Conservation (phyloP, 2,329 filamentous ascomycete genomes). For the Alternaria solani region DNA sequence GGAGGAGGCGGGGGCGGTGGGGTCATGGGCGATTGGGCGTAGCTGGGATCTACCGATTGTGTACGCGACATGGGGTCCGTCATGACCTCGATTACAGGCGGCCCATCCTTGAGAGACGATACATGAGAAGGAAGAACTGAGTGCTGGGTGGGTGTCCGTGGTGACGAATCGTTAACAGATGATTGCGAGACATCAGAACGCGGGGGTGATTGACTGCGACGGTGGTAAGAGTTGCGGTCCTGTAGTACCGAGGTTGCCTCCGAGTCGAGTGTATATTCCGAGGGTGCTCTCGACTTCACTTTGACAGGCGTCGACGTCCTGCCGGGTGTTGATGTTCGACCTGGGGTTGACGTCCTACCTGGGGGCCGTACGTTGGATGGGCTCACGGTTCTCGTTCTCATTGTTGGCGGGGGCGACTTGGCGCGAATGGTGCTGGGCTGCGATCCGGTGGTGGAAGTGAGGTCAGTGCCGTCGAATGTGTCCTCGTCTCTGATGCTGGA, state of each 20-base stretch:
- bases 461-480: conserved; percentile 49
- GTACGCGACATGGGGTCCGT: conserved; percentile 48
- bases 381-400: conserved; percentile 36
- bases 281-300: conserved; percentile 47
- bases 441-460: conserved; percentile 54
- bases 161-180: conserved; percentile 55
- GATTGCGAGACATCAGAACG: conserved; percentile 52
- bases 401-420: conserved; percentile 35
- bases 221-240: conserved; percentile 41
- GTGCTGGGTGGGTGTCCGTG: conserved; percentile 55
- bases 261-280: conserved; percentile 55
- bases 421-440: conserved; percentile 51
- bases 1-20: conserved; percentile 75
- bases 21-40: conserved; percentile 61
- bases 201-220: conserved; percentile 39
- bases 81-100: conserved; percentile 56
- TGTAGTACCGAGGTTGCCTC: conserved; percentile 57
- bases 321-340: conserved; percentile 24
- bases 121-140: conserved; percentile 46
- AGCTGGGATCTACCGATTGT: conserved; percentile 46
- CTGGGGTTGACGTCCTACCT: conserved; percentile 35
- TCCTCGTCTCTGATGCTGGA: conserved; percentile 55
- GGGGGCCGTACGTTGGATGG: conserved; percentile 29
- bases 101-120: conserved; percentile 44
- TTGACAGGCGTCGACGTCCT: conserved; percentile 36